These are phyloP conservation scores for Aspergillus saccharolyticus DNA, from an alignment of 495 filamentous ascomycete genomes.

Conservation along the genomic window DNA sequence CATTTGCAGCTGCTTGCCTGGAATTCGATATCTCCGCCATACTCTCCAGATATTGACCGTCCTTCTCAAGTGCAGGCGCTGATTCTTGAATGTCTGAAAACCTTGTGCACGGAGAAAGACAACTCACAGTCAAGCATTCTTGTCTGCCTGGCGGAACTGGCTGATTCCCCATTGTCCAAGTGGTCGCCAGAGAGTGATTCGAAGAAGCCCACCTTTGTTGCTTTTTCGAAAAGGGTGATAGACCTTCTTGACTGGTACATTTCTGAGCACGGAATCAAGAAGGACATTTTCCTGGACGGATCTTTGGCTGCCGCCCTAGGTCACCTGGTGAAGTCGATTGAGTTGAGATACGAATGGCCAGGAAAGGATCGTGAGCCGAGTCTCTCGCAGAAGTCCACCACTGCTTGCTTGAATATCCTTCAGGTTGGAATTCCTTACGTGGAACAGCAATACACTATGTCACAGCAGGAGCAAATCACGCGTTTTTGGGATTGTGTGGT, in stretches of 20 bases:
- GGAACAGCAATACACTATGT: constrained; percentile 38
- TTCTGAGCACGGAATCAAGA: constrained; percentile 54
- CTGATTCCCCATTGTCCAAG: constrained; percentile 55
- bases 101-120: constrained; percentile 62
- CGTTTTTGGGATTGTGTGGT: constrained; percentile 42
- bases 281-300: constrained; percentile 60
- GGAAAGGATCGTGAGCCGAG: constrained; percentile 53
- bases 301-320: constrained; percentile 55
- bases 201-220: constrained; percentile 69
- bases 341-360: constrained; percentile 67
- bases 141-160: constrained; percentile 61
- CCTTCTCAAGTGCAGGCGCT: constrained; percentile 72
- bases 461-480: constrained; percentile 26
- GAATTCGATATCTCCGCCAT: constrained; percentile 68
- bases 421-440: constrained; percentile 60
- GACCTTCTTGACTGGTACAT: constrained; percentile 61
- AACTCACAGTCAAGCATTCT: constrained; percentile 66
- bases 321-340: constrained; percentile 62
- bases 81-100: constrained; percentile 66
- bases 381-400: constrained; percentile 77
- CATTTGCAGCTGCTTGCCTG: constrained; percentile 56
- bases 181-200: constrained; percentile 32
- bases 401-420: constrained; percentile 62
- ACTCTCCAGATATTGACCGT: constrained; percentile 79
- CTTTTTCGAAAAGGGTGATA: constrained; percentile 76